Conservation (phyloP, 768 basidiomycete genomes). For the Pholiota microspora region DNA sequence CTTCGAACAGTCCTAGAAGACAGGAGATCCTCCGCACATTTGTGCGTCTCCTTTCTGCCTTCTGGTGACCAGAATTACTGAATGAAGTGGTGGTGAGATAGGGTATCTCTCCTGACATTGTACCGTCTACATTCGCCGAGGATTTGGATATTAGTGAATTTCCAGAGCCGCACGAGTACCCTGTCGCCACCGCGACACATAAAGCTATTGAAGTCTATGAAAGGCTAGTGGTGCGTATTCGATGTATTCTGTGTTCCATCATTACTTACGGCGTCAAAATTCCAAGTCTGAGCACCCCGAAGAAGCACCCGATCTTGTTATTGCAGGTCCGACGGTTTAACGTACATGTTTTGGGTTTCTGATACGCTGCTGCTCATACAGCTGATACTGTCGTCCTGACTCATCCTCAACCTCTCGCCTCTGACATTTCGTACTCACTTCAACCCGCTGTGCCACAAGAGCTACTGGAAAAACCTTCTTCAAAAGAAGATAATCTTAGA, state of each 20-base stretch:
- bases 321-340: slow-evolving; percentile 51
- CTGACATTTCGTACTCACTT: slow-evolving; percentile 53
- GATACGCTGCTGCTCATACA: slow-evolving; percentile 52
- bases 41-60: slow-evolving; percentile 43
- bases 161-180: slow-evolving; percentile 48
- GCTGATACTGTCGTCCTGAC: slow-evolving; percentile 97
- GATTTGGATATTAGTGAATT: slow-evolving; percentile 67
- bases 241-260: slow-evolving; percentile 46
- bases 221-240: slow-evolving; percentile 29
- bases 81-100: slow-evolving; percentile 13
- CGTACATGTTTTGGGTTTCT: slow-evolving; percentile 61
- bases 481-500: slow-evolving; percentile 77
- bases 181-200: slow-evolving; percentile 36
- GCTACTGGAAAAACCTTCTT: slow-evolving; percentile 84
- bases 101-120: slow-evolving; percentile 41
- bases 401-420: slow-evolving; percentile 60
- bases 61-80: background rate
- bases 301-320: slow-evolving; percentile 45
- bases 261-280: slow-evolving; percentile 64
- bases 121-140: slow-evolving; percentile 67
- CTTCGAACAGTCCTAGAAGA: slow-evolving; percentile 84
- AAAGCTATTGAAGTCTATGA: slow-evolving; percentile 38
- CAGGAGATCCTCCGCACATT: slow-evolving; percentile 78
- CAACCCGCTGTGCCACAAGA: slow-evolving; percentile 58
- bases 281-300: slow-evolving; percentile 44